Evolutionary conservation across 83 land plant genomes (phyloP).

Genomic region (Picea abies): DNA sequence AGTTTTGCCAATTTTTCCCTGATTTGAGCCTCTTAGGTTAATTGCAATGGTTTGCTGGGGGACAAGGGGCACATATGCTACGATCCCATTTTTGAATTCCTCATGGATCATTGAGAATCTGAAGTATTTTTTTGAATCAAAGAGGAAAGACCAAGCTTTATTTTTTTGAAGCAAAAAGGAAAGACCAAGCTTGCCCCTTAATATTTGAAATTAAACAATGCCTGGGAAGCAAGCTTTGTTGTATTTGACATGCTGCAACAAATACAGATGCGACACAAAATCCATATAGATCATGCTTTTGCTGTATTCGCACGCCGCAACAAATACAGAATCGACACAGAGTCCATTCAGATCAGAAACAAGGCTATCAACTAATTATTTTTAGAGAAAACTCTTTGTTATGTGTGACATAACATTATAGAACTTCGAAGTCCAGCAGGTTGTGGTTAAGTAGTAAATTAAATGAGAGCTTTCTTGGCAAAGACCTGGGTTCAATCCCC

Average conservation of each 20-base stretch:
- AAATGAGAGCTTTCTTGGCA: no score
- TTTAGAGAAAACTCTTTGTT: background rate
- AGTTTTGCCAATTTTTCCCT: no score
- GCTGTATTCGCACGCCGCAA: background rate
- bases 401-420: no score
- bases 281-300: background rate
- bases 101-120: no score
- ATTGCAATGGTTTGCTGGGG: no score
- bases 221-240: background rate
- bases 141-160: background rate
- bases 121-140: no score
- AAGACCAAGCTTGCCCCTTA: background rate
- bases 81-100: no score
- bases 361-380: background rate
- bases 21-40: no score
- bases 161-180: background rate
- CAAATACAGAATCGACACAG: background rate
- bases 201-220: background rate
- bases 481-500: no score
- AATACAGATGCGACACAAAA: background rate
- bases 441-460: no score
- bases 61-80: no score
- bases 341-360: background rate
- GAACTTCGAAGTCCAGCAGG: no score
- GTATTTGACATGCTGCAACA: background rate